Conservation (phyloP, 768 basidiomycete genomes). For the Russula griseocarnosa region DNA sequence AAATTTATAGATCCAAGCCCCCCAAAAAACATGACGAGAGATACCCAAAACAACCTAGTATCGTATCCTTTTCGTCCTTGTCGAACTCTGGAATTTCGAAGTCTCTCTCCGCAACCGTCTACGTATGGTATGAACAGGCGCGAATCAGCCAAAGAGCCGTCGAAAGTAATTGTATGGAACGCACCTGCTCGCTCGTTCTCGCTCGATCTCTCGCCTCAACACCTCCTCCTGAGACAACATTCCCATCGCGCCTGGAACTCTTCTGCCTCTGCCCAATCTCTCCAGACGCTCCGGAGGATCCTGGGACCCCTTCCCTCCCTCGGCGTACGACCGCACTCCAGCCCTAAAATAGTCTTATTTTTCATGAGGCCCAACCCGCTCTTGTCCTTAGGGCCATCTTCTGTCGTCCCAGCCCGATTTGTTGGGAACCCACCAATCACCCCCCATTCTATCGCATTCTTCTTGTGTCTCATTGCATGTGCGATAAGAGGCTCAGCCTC, state of each 20-base stretch:
- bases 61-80: conserved; percentile 30
- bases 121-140: conserved; percentile 4
- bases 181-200: conserved; percentile 75
- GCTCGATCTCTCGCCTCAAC: conserved; percentile 82
- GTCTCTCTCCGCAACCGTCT: conserved; percentile 64
- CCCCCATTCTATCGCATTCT: conserved; percentile 92
- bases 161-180: conserved; percentile 28
- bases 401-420: conserved; percentile 34
- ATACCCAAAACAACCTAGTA: conserved; percentile 10
- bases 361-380: conserved; percentile 57
- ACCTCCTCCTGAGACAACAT: conserved; percentile 87
- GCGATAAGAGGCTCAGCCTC: conserved; percentile 87
- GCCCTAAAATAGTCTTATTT: conserved; percentile 77
- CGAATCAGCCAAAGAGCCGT: conserved; percentile 1
- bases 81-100: conserved; percentile 54
- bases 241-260: conserved; percentile 88
- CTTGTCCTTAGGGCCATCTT: conserved; percentile 43
- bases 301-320: conserved; percentile 79
- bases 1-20: background rate
- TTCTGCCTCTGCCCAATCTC: conserved; percentile 90
- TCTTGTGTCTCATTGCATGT: conserved; percentile 91
- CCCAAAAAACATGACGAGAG: background rate
- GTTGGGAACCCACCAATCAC: conserved; percentile 61
- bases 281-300: conserved; percentile 81
- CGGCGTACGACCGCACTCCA: conserved; percentile 73